Evolutionary conservation across 768 basidiomycete species (phyloP).

Genomic region (Boletus edulis): DNA sequence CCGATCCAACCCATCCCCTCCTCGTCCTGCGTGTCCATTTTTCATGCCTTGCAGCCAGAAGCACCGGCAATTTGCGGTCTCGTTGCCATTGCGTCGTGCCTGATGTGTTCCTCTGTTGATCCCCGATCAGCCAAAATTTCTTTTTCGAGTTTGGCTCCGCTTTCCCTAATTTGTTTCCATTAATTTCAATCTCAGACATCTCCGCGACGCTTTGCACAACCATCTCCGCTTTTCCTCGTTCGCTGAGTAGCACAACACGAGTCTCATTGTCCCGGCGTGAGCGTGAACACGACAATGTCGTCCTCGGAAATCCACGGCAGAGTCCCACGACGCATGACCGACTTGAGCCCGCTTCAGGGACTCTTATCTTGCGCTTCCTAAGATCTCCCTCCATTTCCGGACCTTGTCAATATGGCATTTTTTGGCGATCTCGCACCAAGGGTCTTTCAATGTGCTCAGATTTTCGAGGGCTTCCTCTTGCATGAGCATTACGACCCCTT

Average conservation of each 20-base stretch:
- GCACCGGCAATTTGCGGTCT: conserved; percentile 30
- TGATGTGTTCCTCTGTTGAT: conserved; percentile 49
- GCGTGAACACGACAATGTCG: not conserved
- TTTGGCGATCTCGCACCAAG: conserved; percentile 22
- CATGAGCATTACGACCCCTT: conserved; percentile 4
- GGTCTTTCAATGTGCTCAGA: conserved; percentile 1
- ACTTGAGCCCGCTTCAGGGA: conserved; percentile 21
- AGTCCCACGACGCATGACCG: conserved; percentile 4
- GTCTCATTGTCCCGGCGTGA: conserved; percentile 1
- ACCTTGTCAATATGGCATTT: conserved; percentile 19
- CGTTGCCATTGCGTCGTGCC: conserved; percentile 28
- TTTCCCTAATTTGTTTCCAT: conserved; percentile 14
- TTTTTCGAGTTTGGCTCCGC: conserved; percentile 35
- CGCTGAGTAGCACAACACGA: conserved; percentile 17
- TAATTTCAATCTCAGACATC: conserved; percentile 24
- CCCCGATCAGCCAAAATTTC: conserved; percentile 54
- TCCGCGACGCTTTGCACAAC: conserved; percentile 24
- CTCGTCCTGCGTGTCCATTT: not conserved
- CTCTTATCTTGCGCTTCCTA: conserved; percentile 18
- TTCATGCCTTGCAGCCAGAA: conserved; percentile 1
- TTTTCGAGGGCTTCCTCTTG: not conserved
- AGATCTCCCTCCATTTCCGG: conserved; percentile 27
- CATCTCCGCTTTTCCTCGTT: conserved; percentile 11
- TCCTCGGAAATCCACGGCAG: conserved; percentile 20
- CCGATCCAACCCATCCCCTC: not conserved